phyloP scores from a whole-genome alignment of 306 rosid genomes.

The Castanopsis chinensis region DNA sequence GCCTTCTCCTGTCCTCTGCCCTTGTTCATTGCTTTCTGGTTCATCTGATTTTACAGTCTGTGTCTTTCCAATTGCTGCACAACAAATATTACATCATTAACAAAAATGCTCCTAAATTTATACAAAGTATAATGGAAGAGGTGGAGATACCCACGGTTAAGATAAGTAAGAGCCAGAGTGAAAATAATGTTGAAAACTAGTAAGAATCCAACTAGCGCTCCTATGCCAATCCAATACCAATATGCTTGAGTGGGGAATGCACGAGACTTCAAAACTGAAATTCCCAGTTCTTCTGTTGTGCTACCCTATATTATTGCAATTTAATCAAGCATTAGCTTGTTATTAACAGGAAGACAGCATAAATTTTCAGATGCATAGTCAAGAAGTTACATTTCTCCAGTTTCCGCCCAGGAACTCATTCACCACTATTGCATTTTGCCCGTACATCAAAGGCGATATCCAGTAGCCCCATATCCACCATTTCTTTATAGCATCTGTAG shows the following conservation, averaged over 20 bases:
- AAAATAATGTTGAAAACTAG: constrained; percentile 26
- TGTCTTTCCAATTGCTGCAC: not conserved
- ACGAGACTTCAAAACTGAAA: constrained; percentile 6
- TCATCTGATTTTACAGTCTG: not conserved
- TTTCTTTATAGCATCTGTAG: constrained; percentile 18
- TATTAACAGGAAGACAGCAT: not conserved
- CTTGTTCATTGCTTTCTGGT: not conserved
- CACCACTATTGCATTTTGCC: constrained; percentile 18
- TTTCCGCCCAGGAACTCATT: constrained; percentile 18
- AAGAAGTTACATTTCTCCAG: constrained; percentile 9
- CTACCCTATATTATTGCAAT: not conserved
- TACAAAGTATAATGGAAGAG: not conserved
- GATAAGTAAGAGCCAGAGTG: constrained; percentile 28
- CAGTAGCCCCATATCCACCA: constrained; percentile 38
- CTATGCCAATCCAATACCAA: constrained; percentile 61
- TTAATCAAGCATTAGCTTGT: not conserved
- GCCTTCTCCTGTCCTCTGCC: not conserved
- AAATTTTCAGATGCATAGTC: not conserved
- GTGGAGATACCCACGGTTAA: constrained; percentile 35
- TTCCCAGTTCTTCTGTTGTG: constrained; percentile 22
- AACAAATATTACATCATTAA: not conserved
- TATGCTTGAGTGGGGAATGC: constrained; percentile 35
- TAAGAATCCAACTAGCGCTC: constrained; percentile 29
- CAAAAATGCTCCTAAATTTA: not conserved
- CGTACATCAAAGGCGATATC: constrained; percentile 28